Evolutionary conservation across 2,329 filamentous ascomycete species (phyloP).

Genomic region (Penicillium sp.): DNA sequence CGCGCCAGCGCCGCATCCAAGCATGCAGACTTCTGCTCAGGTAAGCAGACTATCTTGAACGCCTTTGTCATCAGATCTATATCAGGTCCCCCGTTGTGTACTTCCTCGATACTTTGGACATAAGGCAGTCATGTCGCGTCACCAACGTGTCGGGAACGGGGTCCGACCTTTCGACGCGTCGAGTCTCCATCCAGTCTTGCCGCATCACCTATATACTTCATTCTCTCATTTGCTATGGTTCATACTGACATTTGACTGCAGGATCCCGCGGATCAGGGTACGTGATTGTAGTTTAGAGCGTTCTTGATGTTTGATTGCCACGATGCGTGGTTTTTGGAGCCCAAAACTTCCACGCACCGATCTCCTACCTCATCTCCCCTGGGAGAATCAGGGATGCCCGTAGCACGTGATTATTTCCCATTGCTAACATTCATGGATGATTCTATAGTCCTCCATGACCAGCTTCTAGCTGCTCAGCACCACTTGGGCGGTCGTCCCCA

Average conservation of each 20-base stretch:
- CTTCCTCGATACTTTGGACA: neutral
- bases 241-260: constrained; percentile 20
- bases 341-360: neutral
- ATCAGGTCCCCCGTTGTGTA: neutral
- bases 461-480: constrained; percentile 53
- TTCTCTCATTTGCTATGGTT: neutral
- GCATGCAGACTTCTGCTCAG: constrained; percentile 51
- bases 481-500: constrained; percentile 39
- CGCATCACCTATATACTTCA: constrained; percentile 1
- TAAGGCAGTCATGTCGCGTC: neutral
- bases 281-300: constrained; percentile 17
- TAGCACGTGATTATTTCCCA: neutral
- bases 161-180: constrained; percentile 12
- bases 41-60: constrained; percentile 46
- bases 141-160: neutral
- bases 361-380: neutral
- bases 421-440: constrained; percentile 6
- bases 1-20: constrained; percentile 49
- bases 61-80: constrained; percentile 37
- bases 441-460: constrained; percentile 58
- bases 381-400: neutral
- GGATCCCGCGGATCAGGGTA: constrained; percentile 48
- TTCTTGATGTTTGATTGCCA: neutral
- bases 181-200: neutral
- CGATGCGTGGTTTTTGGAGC: neutral